These are phyloP conservation scores for Leptographium lundbergii DNA, from an alignment of 2,329 filamentous ascomycete species.

Conservation along the genomic window DNA sequence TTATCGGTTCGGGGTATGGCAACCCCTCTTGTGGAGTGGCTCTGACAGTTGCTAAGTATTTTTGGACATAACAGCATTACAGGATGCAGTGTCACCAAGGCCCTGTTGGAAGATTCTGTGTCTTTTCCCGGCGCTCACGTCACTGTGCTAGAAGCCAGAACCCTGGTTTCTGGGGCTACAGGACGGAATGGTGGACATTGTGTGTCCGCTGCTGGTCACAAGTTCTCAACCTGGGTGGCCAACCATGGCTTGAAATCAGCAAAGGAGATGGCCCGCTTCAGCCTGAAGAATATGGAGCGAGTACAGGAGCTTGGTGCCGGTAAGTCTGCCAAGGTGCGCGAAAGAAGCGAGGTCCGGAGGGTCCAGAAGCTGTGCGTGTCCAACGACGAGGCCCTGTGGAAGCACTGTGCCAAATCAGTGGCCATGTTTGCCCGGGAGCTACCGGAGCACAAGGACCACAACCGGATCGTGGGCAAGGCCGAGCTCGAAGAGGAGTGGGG, in stretches of 20 bases:
- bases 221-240: background rate
- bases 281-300: no score
- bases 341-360: background rate
- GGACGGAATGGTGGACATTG: constrained; percentile 19
- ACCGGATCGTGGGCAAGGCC: background rate
- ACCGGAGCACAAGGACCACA: background rate
- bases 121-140: constrained; percentile 3
- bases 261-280: constrained; percentile 7
- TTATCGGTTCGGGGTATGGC: constrained; percentile 21
- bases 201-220: constrained; percentile 1
- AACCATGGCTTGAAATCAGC: constrained; percentile 8
- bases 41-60: no score
- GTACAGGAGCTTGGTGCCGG: background rate
- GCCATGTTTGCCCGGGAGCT: background rate
- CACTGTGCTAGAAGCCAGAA: constrained; percentile 17
- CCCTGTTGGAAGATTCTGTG: constrained; percentile 15
- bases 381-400: background rate
- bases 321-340: background rate
- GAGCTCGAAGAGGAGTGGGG: background rate
- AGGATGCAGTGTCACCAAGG: constrained; percentile 18
- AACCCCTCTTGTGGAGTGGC: no score
- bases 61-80: constrained; percentile 15
- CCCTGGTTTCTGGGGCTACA: constrained; percentile 17
- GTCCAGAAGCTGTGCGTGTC: background rate
- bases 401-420: background rate